Base-by-base conservation (phyloP, 2,329 filamentous ascomycete species). In the Aspergillus sp. region DNA sequence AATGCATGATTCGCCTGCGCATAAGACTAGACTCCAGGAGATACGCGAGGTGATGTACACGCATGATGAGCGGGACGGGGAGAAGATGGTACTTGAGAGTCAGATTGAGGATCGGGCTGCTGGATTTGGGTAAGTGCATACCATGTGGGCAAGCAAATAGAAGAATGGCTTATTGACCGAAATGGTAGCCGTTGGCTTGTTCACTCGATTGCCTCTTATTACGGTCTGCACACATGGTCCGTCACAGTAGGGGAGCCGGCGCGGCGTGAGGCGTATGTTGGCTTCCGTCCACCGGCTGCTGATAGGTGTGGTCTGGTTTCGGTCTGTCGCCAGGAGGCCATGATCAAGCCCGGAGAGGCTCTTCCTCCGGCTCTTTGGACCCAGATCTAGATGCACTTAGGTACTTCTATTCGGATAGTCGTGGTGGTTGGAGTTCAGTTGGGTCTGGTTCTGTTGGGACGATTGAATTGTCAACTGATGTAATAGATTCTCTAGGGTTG, bases 181-280 rank as follows among this genome's bases (percentile, higher is more conserved):
- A 12, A 15, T 50, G 25, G 43, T 52, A 91, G 87, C 56, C 86
- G 91, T 54, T 97, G 90, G 87, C 80, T 97, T 46, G 88, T 94
- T 1, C 90, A 97, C 68, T 86, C 88, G 49, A 90, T 97, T 53
- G 91, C 88, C 7, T 82, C 85, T 37, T 97, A 97, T 67, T 97
- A 97, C 64, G 90, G 90, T 41, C 78, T 96, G 48, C 80, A 83
- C 51, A 95, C 90, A 17, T 89, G 84, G 73, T 90, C 87, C 4
- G 81, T 91, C 50, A 86, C 85, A 0, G 78, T 85, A 1, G 83
- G 83, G 27, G 76, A 82, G 54, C 85, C 88, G 2, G 79, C 83
- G 12, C 80, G 84, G 45, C 81, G 88, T 45, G 85, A 93, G 53
- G 89, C 93, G 6, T 95, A 94, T 60, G 84, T 96, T 19, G 87